A percentile compares a stretch with the other conserved stretches of the same genome.
phyloP scores from a whole-genome alignment of 345 rosid genomes.

The Gossypium mustelinum region DNA sequence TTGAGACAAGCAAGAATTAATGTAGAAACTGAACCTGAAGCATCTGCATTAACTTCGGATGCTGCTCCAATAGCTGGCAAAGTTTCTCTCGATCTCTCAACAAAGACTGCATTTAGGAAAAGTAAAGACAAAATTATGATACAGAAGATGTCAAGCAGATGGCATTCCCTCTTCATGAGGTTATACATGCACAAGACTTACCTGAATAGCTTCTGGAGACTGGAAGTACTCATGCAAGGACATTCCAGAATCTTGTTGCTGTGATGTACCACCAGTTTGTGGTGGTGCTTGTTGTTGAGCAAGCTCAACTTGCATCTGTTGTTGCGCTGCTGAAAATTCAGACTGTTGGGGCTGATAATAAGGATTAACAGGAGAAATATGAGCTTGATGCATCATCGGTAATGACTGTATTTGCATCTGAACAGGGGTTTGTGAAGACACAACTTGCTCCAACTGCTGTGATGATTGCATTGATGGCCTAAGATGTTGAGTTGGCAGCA shows the following conservation, averaged over 20 bases:
- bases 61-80: conserved; percentile 94
- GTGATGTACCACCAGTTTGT: conserved; percentile 55
- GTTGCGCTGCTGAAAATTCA: conserved; percentile 58
- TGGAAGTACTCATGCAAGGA: conserved; percentile 81
- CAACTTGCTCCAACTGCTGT: conserved; percentile 62
- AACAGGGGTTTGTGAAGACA: conserved; percentile 47
- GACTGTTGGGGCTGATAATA: conserved; percentile 73
- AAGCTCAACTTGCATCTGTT: conserved; percentile 55
- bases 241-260: conserved; percentile 74
- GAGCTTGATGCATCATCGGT: conserved; percentile 67
- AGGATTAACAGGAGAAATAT: conserved; percentile 45
- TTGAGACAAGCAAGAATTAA: not conserved
- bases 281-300: conserved; percentile 38
- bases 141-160: conserved; percentile 1
- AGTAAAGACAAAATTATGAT: conserved; percentile 15
- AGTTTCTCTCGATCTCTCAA: conserved; percentile 89
- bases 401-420: conserved; percentile 67
- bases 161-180: not conserved
- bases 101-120: conserved; percentile 55
- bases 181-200: conserved; percentile 19
- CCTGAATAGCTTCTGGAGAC: conserved; percentile 97
- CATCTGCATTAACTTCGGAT: conserved; percentile 97
- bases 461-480: conserved; percentile 62
- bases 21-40: conserved; percentile 54
- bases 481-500: conserved; percentile 80